These are phyloP conservation scores for Raddia distichophylla DNA, from an alignment of 176 grass and related monocot species.

Conservation along the genomic window DNA sequence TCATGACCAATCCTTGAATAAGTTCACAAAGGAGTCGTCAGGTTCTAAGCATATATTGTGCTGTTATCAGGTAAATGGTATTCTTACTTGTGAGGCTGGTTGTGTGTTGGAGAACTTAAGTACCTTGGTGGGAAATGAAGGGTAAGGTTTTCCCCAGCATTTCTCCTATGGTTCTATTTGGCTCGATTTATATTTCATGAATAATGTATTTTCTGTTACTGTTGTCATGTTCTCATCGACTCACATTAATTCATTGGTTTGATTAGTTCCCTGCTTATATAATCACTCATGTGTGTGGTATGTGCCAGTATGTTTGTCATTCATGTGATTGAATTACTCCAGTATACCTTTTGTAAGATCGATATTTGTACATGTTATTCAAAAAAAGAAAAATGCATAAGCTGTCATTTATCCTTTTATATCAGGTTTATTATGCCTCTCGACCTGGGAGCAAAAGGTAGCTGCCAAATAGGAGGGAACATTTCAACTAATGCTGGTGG, in stretches of 20 bases:
- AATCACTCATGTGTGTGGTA: constrained; percentile 16
- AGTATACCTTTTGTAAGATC: background rate
- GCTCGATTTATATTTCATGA: constrained; percentile 7
- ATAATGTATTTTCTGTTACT: constrained; percentile 9
- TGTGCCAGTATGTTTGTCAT: constrained; percentile 15
- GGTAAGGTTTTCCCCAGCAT: constrained; percentile 54
- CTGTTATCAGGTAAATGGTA: constrained; percentile 83
- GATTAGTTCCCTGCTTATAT: background rate
- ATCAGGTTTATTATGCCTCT: constrained; percentile 95
- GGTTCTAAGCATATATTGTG: constrained; percentile 49
- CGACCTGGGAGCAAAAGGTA: constrained; percentile 97
- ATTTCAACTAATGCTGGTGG: constrained; percentile 97
- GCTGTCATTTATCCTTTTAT: constrained; percentile 16
- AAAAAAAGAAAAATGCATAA: constrained; percentile 3
- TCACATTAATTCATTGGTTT: constrained; percentile 18
- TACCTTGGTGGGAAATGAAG: constrained; percentile 85
- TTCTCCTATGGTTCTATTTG: background rate
- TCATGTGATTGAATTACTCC: background rate
- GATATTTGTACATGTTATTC: constrained; percentile 9
- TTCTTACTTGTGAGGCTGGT: constrained; percentile 94
- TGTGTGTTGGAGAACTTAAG: constrained; percentile 91
- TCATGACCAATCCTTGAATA: constrained; percentile 7
- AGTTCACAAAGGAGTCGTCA: constrained; percentile 29
- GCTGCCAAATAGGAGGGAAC: constrained; percentile 96
- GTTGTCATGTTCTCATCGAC: constrained; percentile 12